These are phyloP conservation scores for Phellinidium pouzarii DNA, from an alignment of 1,284 basidiomycete species.

Conservation along the genomic window DNA sequence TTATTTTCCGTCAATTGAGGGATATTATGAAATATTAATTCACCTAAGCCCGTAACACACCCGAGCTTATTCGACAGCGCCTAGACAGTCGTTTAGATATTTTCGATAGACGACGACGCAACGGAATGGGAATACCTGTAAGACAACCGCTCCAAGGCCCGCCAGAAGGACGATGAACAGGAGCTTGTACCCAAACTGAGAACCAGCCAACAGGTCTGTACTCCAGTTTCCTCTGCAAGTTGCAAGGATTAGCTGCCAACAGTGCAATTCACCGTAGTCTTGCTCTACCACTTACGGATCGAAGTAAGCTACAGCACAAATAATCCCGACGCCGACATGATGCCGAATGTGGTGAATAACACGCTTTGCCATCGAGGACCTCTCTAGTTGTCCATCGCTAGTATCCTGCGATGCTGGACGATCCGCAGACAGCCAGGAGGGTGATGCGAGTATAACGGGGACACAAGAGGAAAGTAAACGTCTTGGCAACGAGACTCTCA, in stretches of 20 bases:
- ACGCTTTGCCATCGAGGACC: background rate
- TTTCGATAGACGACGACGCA: background rate
- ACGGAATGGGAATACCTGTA: constrained; percentile 49
- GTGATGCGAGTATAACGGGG: too few relatives aligned
- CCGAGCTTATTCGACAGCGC: constrained; percentile 60
- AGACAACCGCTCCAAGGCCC: constrained; percentile 75
- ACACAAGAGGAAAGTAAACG: too few relatives aligned
- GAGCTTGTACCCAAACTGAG: constrained; percentile 76
- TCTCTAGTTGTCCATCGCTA: background rate
- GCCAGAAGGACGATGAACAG: constrained; percentile 83
- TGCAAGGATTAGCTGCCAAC: background rate
- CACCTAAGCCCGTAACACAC: constrained; percentile 65
- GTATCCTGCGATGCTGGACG: background rate
- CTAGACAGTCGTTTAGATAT: constrained; percentile 24
- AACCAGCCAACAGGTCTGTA: constrained; percentile 69
- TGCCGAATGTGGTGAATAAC: constrained; percentile 35
- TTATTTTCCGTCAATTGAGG: constrained; percentile 5
- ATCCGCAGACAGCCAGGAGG: too few relatives aligned
- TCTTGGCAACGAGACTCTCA: too few relatives aligned
- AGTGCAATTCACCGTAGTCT: too few relatives aligned
- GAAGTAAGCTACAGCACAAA: constrained; percentile 50
- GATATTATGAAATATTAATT: constrained; percentile 18
- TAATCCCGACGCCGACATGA: constrained; percentile 43
- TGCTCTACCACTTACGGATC: constrained; percentile 39
- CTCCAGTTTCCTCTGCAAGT: constrained; percentile 64